Evolutionary conservation across 2,329 filamentous ascomycete species (phyloP), one percentile per base, ranked within the genome.

Genomic region (Fusarium devonianum): DNA sequence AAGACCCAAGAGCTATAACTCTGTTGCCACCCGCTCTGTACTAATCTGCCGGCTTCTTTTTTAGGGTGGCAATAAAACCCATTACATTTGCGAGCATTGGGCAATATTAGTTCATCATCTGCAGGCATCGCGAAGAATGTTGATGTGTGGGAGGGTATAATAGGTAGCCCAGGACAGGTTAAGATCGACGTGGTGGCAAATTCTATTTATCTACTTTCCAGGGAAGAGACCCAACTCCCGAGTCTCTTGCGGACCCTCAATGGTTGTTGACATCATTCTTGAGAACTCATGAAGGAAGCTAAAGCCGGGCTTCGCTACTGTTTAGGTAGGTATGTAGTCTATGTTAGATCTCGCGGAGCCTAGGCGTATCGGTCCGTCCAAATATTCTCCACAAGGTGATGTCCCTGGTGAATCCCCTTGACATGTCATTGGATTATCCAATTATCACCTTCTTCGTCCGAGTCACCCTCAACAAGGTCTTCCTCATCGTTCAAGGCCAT

Each of bases 401-500:
- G 32, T 14, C 34, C 35, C 40, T 13, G 17, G 19, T 16, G 9
- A 39, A 25, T 16, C 12, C 23, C 38, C 23, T 12, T 39, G 9
- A 25, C 21, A 6, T 45, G 42, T 65, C 47, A 64, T 56, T 58
- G 58, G 46, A 63, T 64, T 50, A 62, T 46, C 59, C 59, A 64
- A 36, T 63, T 55, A 43, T 57, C 65, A n/a, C 53, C 62, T 18
- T 72, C 69, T 17, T 68, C 65, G 47, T 69, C 70, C 28, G 65
- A 71, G 45, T 75, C 77, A 29, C 72, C 76, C 37, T 78, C 76
- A 43, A 73, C 69, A 39, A 76, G 72, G 60, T 82, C 75, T 65
- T 83, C 80, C 54, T 77, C 71, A 58, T 83, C 80, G 23, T 77
- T 70, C 42, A 83, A 70, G 4, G 80, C 80, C 59, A 81, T 73